These are phyloP conservation scores for Darksidea phi DNA, from an alignment of 495 filamentous ascomycete genomes.

Conservation along the genomic window DNA sequence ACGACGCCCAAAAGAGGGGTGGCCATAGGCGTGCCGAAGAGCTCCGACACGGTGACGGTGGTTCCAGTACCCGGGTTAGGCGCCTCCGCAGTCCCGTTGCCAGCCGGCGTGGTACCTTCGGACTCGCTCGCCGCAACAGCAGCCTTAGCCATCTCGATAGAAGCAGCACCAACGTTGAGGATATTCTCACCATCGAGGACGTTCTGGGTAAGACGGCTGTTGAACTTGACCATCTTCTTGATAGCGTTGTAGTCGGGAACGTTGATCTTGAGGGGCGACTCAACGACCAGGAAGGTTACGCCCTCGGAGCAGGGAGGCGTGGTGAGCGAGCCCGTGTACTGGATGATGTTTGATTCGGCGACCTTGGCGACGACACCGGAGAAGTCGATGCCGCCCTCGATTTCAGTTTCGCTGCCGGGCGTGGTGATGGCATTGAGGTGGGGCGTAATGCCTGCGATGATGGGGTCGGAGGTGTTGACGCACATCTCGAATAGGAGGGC, in stretches of 20 bases:
- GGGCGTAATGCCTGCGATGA: constrained; percentile 57
- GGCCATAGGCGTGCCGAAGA: neutral
- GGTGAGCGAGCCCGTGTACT: constrained; percentile 64
- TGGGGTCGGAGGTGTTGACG: constrained; percentile 43
- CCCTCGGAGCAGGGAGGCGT: constrained; percentile 68
- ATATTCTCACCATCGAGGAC: constrained; percentile 54
- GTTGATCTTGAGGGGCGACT: constrained; percentile 53
- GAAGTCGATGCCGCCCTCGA: constrained; percentile 55
- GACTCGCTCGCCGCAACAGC: too few species aligned
- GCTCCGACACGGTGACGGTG: neutral
- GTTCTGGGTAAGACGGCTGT: constrained; percentile 63
- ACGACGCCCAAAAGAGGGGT: neutral
- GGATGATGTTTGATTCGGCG: constrained; percentile 50
- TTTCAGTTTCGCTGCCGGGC: constrained; percentile 57
- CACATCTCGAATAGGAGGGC: constrained; percentile 60
- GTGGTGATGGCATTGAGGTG: constrained; percentile 52
- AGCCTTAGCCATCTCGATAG: too few species aligned
- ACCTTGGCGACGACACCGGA: constrained; percentile 52
- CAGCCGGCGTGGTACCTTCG: neutral
- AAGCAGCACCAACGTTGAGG: constrained; percentile 34
- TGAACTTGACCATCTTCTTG: constrained; percentile 63
- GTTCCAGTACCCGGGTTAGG: neutral
- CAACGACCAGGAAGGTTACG: constrained; percentile 58
- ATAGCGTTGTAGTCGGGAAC: constrained; percentile 54
- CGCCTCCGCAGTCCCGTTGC: neutral